These are phyloP conservation scores for Boletus pseudopeckii DNA, from an alignment of 768 basidiomycete genomes.

Conservation along the genomic window DNA sequence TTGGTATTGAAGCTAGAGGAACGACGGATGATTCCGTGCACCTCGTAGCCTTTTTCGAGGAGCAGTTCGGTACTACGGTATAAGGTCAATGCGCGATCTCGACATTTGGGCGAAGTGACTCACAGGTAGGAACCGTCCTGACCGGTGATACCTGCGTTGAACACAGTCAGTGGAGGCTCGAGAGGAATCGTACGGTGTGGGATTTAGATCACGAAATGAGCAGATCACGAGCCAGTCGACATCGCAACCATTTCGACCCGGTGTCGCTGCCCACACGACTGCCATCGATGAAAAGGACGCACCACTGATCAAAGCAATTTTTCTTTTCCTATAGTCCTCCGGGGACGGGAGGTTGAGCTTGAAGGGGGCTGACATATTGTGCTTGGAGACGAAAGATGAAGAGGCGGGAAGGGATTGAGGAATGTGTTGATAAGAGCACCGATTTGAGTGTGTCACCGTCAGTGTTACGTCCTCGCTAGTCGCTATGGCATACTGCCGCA, in stretches of 20 bases:
- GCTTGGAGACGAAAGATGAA: neutral
- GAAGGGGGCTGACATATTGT: slow-evolving; percentile 27
- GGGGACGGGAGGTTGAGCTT: slow-evolving; percentile 62
- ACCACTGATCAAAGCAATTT: slow-evolving; percentile 93
- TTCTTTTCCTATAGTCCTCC: slow-evolving; percentile 84
- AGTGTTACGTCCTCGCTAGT: neutral
- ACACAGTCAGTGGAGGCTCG: slow-evolving; percentile 7
- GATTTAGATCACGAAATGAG: neutral
- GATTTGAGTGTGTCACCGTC: neutral
- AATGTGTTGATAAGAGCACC: neutral
- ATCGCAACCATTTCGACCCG: too few species aligned
- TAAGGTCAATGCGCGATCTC: slow-evolving; percentile 1
- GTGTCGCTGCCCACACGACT: neutral
- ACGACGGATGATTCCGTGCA: slow-evolving; percentile 94
- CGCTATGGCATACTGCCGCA: neutral
- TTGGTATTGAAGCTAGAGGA: slow-evolving; percentile 98
- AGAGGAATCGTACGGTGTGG: neutral
- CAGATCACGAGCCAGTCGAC: slow-evolving; percentile 1
- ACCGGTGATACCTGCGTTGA: slow-evolving; percentile 78
- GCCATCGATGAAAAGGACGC: slow-evolving; percentile 19
- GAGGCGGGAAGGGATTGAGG: neutral
- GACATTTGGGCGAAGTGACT: slow-evolving; percentile 28
- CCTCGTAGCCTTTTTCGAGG: slow-evolving; percentile 83
- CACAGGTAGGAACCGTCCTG: slow-evolving; percentile 96
- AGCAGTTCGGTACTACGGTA: slow-evolving; percentile 71